Percentiles rank a stretch among this genome's conserved stretches.
phyloP scores from a whole-genome alignment of 2,329 filamentous ascomycete species.

The Aspergillus puulaauensis region DNA sequence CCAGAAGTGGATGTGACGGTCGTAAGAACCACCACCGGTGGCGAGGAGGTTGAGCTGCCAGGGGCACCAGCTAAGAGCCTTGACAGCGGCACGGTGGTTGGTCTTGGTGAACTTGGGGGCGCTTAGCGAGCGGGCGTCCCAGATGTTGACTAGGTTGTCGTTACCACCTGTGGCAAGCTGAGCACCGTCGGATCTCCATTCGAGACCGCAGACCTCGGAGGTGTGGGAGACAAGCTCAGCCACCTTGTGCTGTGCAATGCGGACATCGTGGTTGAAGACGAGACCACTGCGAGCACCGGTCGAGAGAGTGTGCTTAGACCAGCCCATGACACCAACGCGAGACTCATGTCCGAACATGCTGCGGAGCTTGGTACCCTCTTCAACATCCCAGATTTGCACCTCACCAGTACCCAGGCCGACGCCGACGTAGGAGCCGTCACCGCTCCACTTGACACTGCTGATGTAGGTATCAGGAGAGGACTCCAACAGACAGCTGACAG shows the following conservation, averaged over 20 bases:
- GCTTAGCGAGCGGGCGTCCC: conserved; percentile 89
- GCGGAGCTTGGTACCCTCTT: conserved; percentile 90
- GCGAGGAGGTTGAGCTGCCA: conserved; percentile 98
- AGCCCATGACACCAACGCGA: conserved; percentile 96
- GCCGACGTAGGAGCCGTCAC: conserved; percentile 92
- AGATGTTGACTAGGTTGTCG: conserved; percentile 98
- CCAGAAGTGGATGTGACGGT: conserved; percentile 99
- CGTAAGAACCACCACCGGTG: conserved; percentile 92
- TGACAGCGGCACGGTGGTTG: conserved; percentile 98
- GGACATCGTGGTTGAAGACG: conserved; percentile 98
- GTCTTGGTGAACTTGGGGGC: conserved; percentile 99
- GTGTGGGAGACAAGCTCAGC: conserved; percentile 96
- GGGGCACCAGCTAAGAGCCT: conserved; percentile 97
- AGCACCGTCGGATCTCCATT: conserved; percentile 94
- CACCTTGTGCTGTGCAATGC: conserved; percentile 95
- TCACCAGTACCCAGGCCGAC: conserved; percentile 94
- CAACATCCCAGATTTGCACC: conserved; percentile 98
- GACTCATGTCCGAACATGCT: conserved; percentile 98
- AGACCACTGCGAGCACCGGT: conserved; percentile 92
- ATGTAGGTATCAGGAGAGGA: conserved; percentile 89
- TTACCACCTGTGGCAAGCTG: conserved; percentile 98
- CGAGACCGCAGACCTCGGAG: conserved; percentile 94
- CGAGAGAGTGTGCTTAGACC: conserved; percentile 97
- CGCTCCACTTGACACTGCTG: conserved; percentile 98
- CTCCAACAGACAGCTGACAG: conserved; percentile 85